Base-by-base conservation (phyloP, 805 yeast genomes). In the Cyberlindnera maclurae region DNA sequence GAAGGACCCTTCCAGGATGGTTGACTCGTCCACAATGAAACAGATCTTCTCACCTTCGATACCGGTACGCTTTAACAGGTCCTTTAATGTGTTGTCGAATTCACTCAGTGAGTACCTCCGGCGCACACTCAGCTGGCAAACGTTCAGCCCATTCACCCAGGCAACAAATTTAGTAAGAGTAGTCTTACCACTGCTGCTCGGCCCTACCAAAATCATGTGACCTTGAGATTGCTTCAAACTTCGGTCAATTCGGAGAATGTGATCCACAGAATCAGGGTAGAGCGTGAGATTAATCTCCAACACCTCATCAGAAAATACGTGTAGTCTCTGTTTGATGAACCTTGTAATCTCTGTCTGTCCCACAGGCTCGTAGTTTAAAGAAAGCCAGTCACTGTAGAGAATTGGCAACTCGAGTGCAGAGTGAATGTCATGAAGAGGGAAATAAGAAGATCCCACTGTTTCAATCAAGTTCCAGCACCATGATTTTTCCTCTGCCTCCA, bases 151-250 rank as follows among this genome's bases (percentile, higher is more conserved):
- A 55, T 84, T 83, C 62, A 88, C 75, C 97, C 97, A 90, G 0
- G 95, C 77, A 4, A 85, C 96, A 68, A 90, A 90, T 44, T 77
- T 73, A 0, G 83, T 67, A 38, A 88, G 52, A 0, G 89, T 79
- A 0, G 86, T 71, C 56, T 84, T 85, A 1, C 97, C 97, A 47
- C 88, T 76, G 1, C 94, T 74, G 38, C 86, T 72, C 1, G 85
- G 76, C 0, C 97, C 97, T 15, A 85, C 82, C 29, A 90, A 56
- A 46, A 90, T 84, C 67, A 85, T 59, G 58, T 90, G 97, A 0
- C 97, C 97, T 52, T 89, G 97, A 0, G 81, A 79, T 51, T 87
- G 95, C 38, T 79, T 71, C 35, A 90, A 57, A 0, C 86, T 90
- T 40, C 97, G 63, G 51, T 89, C 96, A 34, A 89, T 76, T 42